Percentiles rank a stretch among this genome's conserved stretches.
Conservation (phyloP, 2,329 filamentous ascomycete species). For the Cryphonectria parasitica region DNA sequence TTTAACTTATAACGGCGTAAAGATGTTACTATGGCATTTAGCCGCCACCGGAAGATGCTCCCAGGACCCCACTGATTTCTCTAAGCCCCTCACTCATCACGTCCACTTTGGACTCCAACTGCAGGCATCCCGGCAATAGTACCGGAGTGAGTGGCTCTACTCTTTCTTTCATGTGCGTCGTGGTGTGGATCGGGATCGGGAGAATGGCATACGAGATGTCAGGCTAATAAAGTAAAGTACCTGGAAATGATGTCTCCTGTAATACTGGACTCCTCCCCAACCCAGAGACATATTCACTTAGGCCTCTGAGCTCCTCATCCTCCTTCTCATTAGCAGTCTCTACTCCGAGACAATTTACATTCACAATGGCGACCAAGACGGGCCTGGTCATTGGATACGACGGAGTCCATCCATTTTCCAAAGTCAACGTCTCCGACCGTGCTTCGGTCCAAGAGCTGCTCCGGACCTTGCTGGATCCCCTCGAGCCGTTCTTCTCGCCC, state of each 20-base stretch:
- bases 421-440: slow-evolving; percentile 54
- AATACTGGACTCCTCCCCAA: slow-evolving; percentile 29
- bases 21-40: not conserved
- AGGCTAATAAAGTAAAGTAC: not conserved
- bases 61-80: slow-evolving; percentile 1
- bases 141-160: slow-evolving; percentile 2
- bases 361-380: slow-evolving; percentile 28
- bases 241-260: slow-evolving; percentile 31
- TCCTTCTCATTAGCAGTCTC: not conserved
- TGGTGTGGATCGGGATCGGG: slow-evolving; percentile 16
- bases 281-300: slow-evolving; percentile 27
- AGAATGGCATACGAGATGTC: slow-evolving; percentile 24
- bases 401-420: slow-evolving; percentile 59
- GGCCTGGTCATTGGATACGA: slow-evolving; percentile 55
- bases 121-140: not conserved
- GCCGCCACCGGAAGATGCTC: slow-evolving; percentile 10
- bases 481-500: slow-evolving; percentile 73
- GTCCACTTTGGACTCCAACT: not conserved
- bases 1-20: not conserved
- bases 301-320: not conserved
- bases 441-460: slow-evolving; percentile 65
- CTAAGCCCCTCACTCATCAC: slow-evolving; percentile 16
- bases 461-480: slow-evolving; percentile 67
- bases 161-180: not conserved
- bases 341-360: not conserved